These are phyloP conservation scores for Posidonia australis DNA, from an alignment of 106 monocot species.

Conservation along the genomic window DNA sequence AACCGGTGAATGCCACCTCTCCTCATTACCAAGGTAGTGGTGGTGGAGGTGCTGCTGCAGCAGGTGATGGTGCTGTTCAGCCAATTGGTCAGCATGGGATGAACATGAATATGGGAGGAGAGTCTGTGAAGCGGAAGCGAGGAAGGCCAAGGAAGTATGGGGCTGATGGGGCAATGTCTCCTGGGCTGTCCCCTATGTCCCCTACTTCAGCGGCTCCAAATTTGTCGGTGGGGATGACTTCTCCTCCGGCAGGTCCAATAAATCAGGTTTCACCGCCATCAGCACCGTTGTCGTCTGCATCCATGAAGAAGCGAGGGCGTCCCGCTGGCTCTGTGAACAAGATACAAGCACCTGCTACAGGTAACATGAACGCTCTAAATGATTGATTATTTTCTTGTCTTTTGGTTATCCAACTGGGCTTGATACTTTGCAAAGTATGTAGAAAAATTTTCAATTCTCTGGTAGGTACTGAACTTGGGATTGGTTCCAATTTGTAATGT, in stretches of 20 bases:
- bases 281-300: constrained; percentile 3
- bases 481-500: no score
- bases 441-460: no score
- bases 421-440: no score
- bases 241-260: not conserved
- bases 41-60: constrained; percentile 11
- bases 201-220: constrained; percentile 7
- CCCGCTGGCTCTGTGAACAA: constrained; percentile 68
- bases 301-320: constrained; percentile 37
- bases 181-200: constrained; percentile 23
- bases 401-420: not conserved
- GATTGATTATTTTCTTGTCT: not conserved
- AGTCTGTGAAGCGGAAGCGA: constrained; percentile 63
- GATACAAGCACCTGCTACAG: constrained; percentile 59
- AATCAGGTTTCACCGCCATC: constrained; percentile 1
- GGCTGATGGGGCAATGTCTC: constrained; percentile 66
- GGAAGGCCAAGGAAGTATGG: constrained; percentile 94
- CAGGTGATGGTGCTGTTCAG: constrained; percentile 1
- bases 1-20: constrained; percentile 32
- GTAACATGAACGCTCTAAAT: constrained; percentile 13
- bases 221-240: not conserved
- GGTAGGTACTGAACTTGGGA: no score
- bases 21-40: constrained; percentile 26
- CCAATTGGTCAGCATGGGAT: constrained; percentile 20
- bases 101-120: constrained; percentile 35